These are phyloP conservation scores for Scutellaria barbata DNA, from an alignment of 257 asterid species.

Conservation along the genomic window DNA sequence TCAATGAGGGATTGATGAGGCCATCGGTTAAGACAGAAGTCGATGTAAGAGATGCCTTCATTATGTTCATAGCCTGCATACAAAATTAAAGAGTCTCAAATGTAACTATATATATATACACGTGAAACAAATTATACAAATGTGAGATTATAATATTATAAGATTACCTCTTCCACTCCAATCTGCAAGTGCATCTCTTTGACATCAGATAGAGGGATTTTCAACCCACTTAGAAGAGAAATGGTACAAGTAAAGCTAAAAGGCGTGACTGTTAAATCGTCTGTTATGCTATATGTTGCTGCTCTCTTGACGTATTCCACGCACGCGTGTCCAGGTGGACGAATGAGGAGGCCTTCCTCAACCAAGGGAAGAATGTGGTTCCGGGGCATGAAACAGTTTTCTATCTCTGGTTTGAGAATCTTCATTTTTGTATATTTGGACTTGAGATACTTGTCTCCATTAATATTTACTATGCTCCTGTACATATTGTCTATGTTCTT, in stretches of 20 bases:
- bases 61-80: not conserved
- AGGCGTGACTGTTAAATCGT: constrained; percentile 22
- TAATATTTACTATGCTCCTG: not conserved
- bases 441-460: not conserved
- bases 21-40: not conserved
- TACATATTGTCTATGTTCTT: constrained; percentile 35
- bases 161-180: not conserved
- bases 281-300: too few relatives aligned
- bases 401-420: constrained; percentile 29
- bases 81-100: not conserved
- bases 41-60: not conserved
- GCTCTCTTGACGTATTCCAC: too few relatives aligned
- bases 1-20: not conserved
- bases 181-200: constrained; percentile 17
- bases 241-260: not conserved
- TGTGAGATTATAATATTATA: not conserved
- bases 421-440: not conserved
- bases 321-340: too few relatives aligned
- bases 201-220: constrained; percentile 17
- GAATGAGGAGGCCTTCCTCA: too few relatives aligned
- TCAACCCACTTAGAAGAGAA: not conserved
- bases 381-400: too few relatives aligned
- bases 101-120: too few relatives aligned
- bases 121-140: not conserved
- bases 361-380: too few relatives aligned